Evolutionary conservation across 371 early-diverging fungal genomes (phyloP).

Genomic region (Rhizopus sp.): DNA sequence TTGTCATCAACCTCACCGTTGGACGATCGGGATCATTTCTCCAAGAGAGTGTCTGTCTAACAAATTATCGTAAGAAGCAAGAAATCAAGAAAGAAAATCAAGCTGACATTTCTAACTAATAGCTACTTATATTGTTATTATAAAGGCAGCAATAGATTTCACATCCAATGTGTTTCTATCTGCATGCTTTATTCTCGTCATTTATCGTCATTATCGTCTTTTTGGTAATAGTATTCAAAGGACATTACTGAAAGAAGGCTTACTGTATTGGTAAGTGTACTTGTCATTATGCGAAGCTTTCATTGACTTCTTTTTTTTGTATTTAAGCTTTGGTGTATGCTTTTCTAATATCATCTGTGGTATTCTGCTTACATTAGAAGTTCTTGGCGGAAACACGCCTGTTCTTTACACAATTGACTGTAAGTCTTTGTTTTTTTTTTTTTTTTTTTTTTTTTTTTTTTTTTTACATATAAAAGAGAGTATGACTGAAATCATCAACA

Average conservation of each 20-base stretch:
- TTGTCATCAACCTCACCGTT: slow-evolving; percentile 36
- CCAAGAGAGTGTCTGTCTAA: slow-evolving; percentile 27
- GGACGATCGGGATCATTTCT: slow-evolving; percentile 28
- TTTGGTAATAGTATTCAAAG: slow-evolving; percentile 43
- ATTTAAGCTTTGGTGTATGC: slow-evolving; percentile 45
- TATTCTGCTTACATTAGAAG: slow-evolving; percentile 25
- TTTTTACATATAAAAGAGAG: not conserved
- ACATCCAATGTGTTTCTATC: slow-evolving; percentile 45
- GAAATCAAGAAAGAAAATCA: too few species aligned
- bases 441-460: too few species aligned
- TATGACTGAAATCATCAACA: not conserved
- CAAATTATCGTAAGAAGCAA: slow-evolving; percentile 35
- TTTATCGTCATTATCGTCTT: slow-evolving; percentile 43
- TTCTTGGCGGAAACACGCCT: slow-evolving; percentile 44
- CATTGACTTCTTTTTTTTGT: not conserved
- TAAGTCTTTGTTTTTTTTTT: too few species aligned
- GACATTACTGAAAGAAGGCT: slow-evolving; percentile 39
- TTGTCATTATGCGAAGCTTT: not conserved
- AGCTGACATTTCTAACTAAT: not conserved
- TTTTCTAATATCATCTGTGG: slow-evolving; percentile 50
- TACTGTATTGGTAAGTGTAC: slow-evolving; percentile 43
- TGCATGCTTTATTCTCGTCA: slow-evolving; percentile 43
- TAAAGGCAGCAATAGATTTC: slow-evolving; percentile 42
- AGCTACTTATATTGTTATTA: slow-evolving; percentile 38
- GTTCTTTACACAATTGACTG: slow-evolving; percentile 52